Percentiles rank a stretch among this genome's conserved stretches.
Conservation (phyloP, 768 basidiomycete species). For the Amyloporia xantha region DNA sequence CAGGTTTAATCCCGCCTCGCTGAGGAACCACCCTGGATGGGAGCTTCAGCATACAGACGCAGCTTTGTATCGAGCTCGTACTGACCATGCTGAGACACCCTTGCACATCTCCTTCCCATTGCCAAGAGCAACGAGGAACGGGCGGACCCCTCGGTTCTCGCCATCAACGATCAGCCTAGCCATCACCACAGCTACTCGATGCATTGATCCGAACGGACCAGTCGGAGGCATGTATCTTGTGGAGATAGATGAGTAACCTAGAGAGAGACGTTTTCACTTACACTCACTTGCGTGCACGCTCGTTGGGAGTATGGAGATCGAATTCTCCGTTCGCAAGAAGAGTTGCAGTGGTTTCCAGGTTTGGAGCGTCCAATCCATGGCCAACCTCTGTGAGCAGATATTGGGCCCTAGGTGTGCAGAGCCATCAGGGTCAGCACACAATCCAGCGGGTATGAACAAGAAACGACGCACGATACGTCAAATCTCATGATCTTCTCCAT, state of each 20-base stretch:
- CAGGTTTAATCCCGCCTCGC: conserved; percentile 26
- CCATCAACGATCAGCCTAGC: conserved; percentile 22
- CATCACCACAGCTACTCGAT: conserved; percentile 34
- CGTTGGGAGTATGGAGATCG: conserved; percentile 20
- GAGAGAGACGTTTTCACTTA: no score
- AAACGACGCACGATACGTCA: conserved; percentile 2
- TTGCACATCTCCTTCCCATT: conserved; percentile 29
- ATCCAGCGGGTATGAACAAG: no score
- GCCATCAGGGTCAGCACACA: no score
- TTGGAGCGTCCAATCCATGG: conserved; percentile 23
- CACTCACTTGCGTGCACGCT: conserved; percentile 21
- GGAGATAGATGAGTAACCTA: no score
- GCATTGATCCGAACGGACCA: conserved; percentile 23
- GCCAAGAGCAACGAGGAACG: conserved; percentile 24
- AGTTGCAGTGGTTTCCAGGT: conserved; percentile 23
- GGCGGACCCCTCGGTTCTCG: conserved; percentile 23
- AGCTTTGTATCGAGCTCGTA: no score
- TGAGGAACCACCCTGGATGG: conserved; percentile 20
- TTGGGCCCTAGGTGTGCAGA: no score
- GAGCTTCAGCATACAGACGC: no score
- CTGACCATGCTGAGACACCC: no score
- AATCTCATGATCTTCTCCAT: not conserved
- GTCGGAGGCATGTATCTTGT: conserved; percentile 29
- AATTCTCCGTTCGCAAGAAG: conserved; percentile 18
- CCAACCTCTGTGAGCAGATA: conserved; percentile 25